These are phyloP conservation scores for Juglanconis sp. DNA, from an alignment of 2,329 filamentous ascomycete species.

Conservation along the genomic window DNA sequence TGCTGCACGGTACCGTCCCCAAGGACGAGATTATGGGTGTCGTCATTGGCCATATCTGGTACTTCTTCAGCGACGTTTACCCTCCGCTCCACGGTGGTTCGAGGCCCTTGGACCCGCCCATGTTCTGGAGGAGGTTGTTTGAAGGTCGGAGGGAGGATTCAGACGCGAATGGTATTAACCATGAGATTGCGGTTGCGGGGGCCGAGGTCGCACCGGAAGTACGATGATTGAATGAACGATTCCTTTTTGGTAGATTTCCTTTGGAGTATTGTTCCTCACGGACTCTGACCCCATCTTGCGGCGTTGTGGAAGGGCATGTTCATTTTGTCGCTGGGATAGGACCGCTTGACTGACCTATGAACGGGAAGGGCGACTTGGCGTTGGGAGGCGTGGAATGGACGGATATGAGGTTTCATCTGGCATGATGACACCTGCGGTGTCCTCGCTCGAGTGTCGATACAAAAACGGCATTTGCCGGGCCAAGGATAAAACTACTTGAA, in stretches of 20 bases:
- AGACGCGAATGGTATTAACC: constrained; percentile 53
- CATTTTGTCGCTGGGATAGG: constrained; percentile 1
- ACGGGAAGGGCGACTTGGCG: constrained; percentile 5
- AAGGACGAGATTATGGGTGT: constrained; percentile 97
- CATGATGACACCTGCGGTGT: not conserved
- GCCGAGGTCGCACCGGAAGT: constrained; percentile 36
- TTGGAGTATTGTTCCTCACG: not conserved
- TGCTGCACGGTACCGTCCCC: constrained; percentile 85
- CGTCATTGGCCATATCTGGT: constrained; percentile 93
- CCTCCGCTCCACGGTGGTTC: constrained; percentile 83
- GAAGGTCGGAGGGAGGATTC: constrained; percentile 53
- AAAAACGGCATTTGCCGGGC: not conserved
- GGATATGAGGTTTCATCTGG: not conserved
- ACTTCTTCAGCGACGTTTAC: constrained; percentile 97
- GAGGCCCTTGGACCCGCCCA: constrained; percentile 81
- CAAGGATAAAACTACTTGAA: constrained; percentile 4
- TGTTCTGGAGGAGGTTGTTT: constrained; percentile 86
- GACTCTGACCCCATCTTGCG: constrained; percentile 2
- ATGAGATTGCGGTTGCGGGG: constrained; percentile 60
- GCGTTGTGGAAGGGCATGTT: constrained; percentile 7
- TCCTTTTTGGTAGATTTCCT: not conserved
- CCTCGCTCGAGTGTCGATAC: not conserved
- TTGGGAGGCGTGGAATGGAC: not conserved
- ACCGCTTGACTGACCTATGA: not conserved
- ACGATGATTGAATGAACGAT: constrained; percentile 23